Evolutionary conservation across 169 alveolate species (phyloP).

Genomic region (Eimeria falciformis): DNA sequence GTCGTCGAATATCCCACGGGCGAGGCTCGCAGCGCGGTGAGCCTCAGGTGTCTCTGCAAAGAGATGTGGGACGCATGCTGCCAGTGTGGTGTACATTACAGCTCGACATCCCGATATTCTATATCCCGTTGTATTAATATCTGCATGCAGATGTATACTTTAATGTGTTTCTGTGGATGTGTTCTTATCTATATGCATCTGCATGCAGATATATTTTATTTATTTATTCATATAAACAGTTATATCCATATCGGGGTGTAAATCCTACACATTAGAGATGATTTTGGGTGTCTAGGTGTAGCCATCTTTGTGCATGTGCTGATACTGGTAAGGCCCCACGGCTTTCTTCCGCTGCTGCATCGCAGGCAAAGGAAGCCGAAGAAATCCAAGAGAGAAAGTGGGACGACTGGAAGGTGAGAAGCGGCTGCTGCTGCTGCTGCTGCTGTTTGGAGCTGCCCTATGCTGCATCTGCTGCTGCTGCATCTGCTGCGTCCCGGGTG

Average conservation of each 20-base stretch:
- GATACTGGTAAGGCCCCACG: background rate
- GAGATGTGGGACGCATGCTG: no score
- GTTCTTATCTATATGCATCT: no score
- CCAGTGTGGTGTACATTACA: no score
- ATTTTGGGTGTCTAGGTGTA: no score
- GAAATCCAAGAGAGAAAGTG: constrained; percentile 50
- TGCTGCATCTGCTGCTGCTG: constrained; percentile 4
- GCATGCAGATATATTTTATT: no score
- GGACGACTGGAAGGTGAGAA: constrained; percentile 74
- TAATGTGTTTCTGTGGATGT: no score
- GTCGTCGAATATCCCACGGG: constrained; percentile 62
- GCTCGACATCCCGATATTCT: no score
- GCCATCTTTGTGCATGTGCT: background rate
- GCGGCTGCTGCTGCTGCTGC: constrained; percentile 12
- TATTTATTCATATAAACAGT: no score
- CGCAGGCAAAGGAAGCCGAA: constrained; percentile 59
- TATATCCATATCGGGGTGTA: no score
- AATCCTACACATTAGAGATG: no score
- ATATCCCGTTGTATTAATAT: no score
- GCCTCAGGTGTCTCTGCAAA: background rate
- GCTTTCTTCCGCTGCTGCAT: constrained; percentile 29
- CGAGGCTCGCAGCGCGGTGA: constrained; percentile 44
- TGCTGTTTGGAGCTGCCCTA: background rate
- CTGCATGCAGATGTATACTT: no score
- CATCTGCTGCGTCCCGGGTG: constrained; percentile 2